Evolutionary conservation across 495 filamentous ascomycete genomes (phyloP), one percentile per base, ranked within the genome.

Genomic region (Aspergillus indologenus): DNA sequence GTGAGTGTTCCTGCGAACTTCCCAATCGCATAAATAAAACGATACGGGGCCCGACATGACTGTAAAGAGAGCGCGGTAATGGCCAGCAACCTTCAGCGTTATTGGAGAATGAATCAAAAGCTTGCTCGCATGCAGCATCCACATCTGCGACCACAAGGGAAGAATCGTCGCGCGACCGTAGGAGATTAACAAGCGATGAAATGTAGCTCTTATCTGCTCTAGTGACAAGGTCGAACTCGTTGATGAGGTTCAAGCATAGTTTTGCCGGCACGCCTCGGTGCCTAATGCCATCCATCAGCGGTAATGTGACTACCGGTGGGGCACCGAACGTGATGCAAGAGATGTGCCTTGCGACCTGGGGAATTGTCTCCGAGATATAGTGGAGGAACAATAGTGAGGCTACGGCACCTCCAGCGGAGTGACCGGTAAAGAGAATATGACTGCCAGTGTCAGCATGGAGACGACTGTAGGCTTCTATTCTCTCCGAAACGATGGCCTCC

Each of bases 201-300:
- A 51, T 58, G 19, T 58, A 58, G 6, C 29, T 19, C 7, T 24
- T 50, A 43, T 58, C 56, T 52, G 56, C 56, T 6, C 56, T 17
- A 44, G 56, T 52, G 22, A 52, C 56, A n/a, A 50, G 46, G 29
- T 58, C 46, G 11, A 51, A 58, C 34, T 58, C 56, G 55, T 57
- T 57, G n/a, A 57, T 49, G 42, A 54, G 17, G n/a, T 54, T 53
- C 8, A 54, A 17, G 20, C 45, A 57, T 14, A 57, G 18, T 15
- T 31, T 20, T 11, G 19, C 23, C 0, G 55, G 31, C 1, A 40
- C 9, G 1, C 21, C 18, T 5, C 5, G 11, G 18, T 19, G 17
- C 5, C 14, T 48, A 5, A 14, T 23, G 18, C 9, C 22, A 15
- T 18, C 17, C 46, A 57, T 12, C 15, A 34, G 14, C 17, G 26